Evolutionary conservation across 2,329 filamentous ascomycete species (phyloP).

Genomic region (Paraphaeosphaeria sporulosa): DNA sequence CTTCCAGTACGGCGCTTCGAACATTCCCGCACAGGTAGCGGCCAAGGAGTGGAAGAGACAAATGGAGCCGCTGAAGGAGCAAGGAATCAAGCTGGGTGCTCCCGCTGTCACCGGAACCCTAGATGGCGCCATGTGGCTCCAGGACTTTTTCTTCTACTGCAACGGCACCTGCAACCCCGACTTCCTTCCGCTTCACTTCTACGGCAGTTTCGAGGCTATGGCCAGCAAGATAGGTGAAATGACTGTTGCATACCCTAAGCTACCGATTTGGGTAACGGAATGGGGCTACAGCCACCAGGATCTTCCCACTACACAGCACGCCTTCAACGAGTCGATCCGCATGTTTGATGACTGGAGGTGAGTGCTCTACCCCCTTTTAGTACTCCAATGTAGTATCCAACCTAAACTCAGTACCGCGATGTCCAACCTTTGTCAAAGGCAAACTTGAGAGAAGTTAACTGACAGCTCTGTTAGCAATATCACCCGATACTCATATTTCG

Average conservation of each 20-base stretch:
- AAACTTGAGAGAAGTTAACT: not conserved
- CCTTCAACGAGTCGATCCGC: constrained; percentile 71
- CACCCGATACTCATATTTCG: constrained; percentile 77
- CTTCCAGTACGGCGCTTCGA: constrained; percentile 65
- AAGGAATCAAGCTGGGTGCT: constrained; percentile 72
- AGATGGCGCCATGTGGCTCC: constrained; percentile 71
- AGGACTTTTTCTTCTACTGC: constrained; percentile 69
- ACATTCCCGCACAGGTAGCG: constrained; percentile 66
- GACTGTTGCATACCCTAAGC: constrained; percentile 57
- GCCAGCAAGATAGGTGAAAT: constrained; percentile 71
- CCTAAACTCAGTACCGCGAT: not conserved
- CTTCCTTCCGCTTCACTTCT: constrained; percentile 62
- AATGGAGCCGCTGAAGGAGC: constrained; percentile 71
- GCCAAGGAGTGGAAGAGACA: constrained; percentile 75
- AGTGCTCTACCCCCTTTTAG: constrained; percentile 30
- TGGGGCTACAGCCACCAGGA: constrained; percentile 68
- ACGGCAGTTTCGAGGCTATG: constrained; percentile 72
- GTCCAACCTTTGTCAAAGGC: not conserved
- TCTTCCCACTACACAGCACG: constrained; percentile 65
- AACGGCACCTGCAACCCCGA: constrained; percentile 55
- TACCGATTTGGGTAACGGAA: constrained; percentile 79
- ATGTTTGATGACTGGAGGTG: constrained; percentile 71
- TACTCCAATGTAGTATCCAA: not conserved
- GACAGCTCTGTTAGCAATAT: constrained; percentile 56
- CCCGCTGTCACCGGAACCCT: constrained; percentile 72